Conservation (phyloP, 768 basidiomycete genomes). For the Lactarius indigo region DNA sequence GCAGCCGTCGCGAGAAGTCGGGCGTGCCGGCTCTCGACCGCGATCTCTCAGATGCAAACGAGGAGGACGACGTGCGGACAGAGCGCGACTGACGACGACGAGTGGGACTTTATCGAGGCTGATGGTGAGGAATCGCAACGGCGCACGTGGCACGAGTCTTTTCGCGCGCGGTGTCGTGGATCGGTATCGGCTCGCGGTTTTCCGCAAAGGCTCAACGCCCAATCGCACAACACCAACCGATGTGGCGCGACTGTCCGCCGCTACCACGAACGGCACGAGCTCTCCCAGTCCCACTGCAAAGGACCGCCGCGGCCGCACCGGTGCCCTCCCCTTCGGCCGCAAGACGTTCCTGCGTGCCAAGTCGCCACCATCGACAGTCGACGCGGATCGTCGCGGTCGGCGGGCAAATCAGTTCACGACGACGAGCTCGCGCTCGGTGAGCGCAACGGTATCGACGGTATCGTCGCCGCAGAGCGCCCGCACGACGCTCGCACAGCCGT, state of each 20-base stretch:
- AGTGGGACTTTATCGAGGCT: conserved; percentile 88
- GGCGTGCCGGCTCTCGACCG: conserved; percentile 79
- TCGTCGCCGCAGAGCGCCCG: conserved; percentile 55
- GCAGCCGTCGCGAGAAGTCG: conserved; percentile 71
- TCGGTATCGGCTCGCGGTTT: conserved; percentile 78
- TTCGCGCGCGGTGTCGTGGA: conserved; percentile 93
- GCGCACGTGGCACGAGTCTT: conserved; percentile 71
- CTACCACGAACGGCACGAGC: conserved; percentile 36
- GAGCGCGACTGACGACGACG: conserved; percentile 66
- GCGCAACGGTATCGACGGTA: conserved; percentile 41
- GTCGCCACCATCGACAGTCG: conserved; percentile 53
- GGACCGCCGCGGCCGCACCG: conserved; percentile 64
- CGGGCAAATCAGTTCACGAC: conserved; percentile 37
- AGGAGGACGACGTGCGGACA: conserved; percentile 41
- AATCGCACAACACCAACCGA: conserved; percentile 52
- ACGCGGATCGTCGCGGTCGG: conserved; percentile 35
- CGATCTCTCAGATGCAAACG: conserved; percentile 54
- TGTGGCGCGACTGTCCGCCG: conserved; percentile 27
- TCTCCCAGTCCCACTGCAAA: conserved; percentile 48
- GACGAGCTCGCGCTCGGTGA: conserved; percentile 43
- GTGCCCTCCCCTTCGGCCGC: conserved; percentile 69
- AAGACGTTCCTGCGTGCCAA: conserved; percentile 70
- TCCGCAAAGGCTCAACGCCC: conserved; percentile 77
- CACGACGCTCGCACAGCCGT: conserved; percentile 51
- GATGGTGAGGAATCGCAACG: conserved; percentile 81